A percentile compares a stretch with the other conserved stretches of the same genome.
These are phyloP conservation scores for Santalum album DNA, from an alignment of 164 flowering plant species.

Conservation along the genomic window DNA sequence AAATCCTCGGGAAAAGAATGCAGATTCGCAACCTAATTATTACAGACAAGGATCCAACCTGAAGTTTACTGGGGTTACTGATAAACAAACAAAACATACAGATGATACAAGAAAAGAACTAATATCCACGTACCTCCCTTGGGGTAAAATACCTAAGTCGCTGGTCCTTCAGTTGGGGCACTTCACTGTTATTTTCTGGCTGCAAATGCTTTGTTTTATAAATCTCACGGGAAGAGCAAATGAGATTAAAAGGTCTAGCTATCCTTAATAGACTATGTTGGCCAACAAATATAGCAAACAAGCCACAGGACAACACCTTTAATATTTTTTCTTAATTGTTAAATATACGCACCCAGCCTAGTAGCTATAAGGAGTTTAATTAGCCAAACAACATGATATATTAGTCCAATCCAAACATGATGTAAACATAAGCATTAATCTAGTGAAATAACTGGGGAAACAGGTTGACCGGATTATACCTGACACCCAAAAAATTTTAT, in stretches of 20 bases:
- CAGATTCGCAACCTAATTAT: constrained; percentile 76
- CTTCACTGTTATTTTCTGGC: constrained; percentile 37
- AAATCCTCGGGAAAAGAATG: constrained; percentile 85
- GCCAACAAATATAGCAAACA: neutral
- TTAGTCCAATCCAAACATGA: neutral
- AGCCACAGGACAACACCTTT: no score
- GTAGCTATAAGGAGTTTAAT: no score
- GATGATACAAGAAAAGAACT: neutral
- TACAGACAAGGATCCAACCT: neutral
- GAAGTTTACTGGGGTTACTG: neutral
- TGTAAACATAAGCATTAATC: neutral
- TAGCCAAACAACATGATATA: no score
- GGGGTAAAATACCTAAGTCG: constrained; percentile 92
- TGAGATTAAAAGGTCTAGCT: neutral
- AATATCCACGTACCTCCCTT: constrained; percentile 55
- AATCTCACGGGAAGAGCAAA: constrained; percentile 2
- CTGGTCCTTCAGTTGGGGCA: constrained; percentile 38
- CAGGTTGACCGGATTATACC: no score
- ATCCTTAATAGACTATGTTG: neutral
- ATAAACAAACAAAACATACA: neutral
- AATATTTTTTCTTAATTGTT: no score
- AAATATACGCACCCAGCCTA: no score
- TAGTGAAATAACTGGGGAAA: neutral
- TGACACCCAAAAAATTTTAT: no score
- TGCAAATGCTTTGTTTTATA: constrained; percentile 18